Evolutionary conservation across 805 yeast species (phyloP).

Genomic region (Starmerella sp.): DNA sequence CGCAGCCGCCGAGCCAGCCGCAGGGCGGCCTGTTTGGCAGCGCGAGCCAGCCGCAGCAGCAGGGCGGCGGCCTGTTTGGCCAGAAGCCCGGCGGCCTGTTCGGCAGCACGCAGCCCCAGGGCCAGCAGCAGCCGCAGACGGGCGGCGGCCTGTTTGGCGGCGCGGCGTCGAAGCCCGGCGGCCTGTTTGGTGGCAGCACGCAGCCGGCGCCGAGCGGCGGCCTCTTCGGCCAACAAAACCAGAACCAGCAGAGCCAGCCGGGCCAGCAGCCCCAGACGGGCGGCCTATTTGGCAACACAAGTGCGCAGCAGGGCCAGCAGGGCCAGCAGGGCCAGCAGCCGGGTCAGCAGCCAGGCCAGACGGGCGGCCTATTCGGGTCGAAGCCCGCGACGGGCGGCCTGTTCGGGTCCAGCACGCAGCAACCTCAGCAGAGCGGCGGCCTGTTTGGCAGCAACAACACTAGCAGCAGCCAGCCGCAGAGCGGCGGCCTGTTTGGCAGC

Average conservation of each 20-base stretch:
- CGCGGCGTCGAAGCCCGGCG: not conserved
- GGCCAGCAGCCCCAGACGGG: not conserved
- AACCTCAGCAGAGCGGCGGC: not conserved
- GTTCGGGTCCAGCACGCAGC: not conserved
- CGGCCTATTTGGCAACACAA: not conserved
- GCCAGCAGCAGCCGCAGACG: not conserved
- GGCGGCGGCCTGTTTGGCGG: conserved; percentile 6
- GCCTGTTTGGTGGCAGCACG: conserved; percentile 1
- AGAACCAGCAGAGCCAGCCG: not conserved
- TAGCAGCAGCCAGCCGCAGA: conserved; percentile 2
- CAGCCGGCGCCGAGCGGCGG: not conserved
- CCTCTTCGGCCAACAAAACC: too few relatives aligned
- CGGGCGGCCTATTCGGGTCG: not conserved
- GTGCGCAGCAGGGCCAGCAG: not conserved
- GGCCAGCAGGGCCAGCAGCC: not conserved
- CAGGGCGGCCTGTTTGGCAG: conserved; percentile 7
- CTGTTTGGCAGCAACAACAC: not conserved
- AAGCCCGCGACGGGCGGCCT: not conserved
- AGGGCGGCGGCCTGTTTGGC: conserved; percentile 8
- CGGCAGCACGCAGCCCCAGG: not conserved
- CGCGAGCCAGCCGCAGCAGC: not conserved
- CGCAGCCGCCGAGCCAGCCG: not conserved
- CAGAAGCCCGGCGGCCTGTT: not conserved
- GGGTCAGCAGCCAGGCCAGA: not conserved
- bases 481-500: conserved; percentile 3